phyloP scores from a whole-genome alignment of 495 filamentous ascomycete genomes.

The Penicillium goetzii region DNA sequence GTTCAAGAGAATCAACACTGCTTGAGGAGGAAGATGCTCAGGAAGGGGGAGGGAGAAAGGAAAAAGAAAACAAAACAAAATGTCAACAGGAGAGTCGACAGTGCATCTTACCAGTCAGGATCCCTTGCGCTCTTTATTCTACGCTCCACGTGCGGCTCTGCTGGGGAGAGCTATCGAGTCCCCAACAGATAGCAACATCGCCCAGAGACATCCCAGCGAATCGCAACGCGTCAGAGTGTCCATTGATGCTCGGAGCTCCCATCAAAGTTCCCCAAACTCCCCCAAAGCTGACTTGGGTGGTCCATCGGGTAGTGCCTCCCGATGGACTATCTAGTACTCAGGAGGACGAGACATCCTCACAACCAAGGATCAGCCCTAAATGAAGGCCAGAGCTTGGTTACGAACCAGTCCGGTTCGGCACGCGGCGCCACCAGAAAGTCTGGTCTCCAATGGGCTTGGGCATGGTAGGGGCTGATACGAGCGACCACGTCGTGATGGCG shows the following conservation, averaged over 20 bases:
- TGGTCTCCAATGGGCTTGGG: neutral
- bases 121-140: constrained; percentile 19
- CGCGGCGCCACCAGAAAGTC: constrained; percentile 7
- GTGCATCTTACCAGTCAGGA: neutral
- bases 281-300: neutral
- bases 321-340: too few relatives aligned
- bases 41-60: neutral
- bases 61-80: neutral
- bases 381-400: neutral
- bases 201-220: neutral
- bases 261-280: neutral
- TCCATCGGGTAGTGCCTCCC: neutral
- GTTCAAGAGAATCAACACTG: neutral
- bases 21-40: neutral
- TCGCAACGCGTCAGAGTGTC: neutral
- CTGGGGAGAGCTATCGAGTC: neutral
- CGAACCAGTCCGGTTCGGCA: constrained; percentile 5
- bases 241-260: neutral
- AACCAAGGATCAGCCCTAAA: constrained; percentile 8
- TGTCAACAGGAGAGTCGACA: neutral
- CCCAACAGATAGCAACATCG: neutral
- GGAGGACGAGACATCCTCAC: neutral
- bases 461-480: constrained; percentile 23
- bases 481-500: constrained; percentile 26
- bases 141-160: constrained; percentile 15